Percentiles rank a stretch among this genome's conserved stretches.
Evolutionary conservation across 345 rosid species (phyloP).

Genomic region (Cardamine chenopodiifolia): DNA sequence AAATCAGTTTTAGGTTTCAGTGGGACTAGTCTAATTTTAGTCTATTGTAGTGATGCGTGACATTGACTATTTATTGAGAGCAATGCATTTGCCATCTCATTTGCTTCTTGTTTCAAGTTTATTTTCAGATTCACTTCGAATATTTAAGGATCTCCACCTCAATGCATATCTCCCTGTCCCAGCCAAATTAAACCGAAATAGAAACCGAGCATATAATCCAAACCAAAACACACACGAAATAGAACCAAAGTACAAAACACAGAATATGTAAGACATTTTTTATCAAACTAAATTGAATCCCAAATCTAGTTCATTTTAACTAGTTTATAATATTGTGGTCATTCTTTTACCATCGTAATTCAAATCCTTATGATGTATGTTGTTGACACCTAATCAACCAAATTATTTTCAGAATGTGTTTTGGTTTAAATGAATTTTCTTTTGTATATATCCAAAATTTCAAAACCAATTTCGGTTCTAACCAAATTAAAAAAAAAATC

Average conservation of each 20-base stretch:
- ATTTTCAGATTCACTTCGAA: not conserved
- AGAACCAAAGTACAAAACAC: not conserved
- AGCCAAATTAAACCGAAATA: not conserved
- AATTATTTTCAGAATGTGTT: too few species aligned
- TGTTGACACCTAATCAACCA: too few species aligned
- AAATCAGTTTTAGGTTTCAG: constrained; percentile 18
- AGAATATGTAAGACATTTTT: not conserved
- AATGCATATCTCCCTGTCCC: not conserved
- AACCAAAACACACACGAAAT: not conserved
- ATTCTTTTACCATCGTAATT: too few species aligned
- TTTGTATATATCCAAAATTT: too few species aligned
- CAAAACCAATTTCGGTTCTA: too few species aligned
- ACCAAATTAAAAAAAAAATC: too few species aligned
- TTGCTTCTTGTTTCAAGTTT: not conserved
- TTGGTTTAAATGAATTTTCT: too few species aligned
- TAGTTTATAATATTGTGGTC: too few species aligned
- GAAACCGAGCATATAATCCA: not conserved
- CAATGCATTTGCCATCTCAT: constrained; percentile 23
- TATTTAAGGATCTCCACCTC: not conserved
- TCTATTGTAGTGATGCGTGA: constrained; percentile 25
- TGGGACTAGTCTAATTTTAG: not conserved
- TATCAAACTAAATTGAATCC: too few species aligned
- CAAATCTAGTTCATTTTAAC: too few species aligned
- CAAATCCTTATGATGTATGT: too few species aligned
- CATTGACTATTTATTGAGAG: constrained; percentile 19